Evolutionary conservation across 352 stramenopile species (phyloP).

Genomic region (Globisporangium alternatum): DNA sequence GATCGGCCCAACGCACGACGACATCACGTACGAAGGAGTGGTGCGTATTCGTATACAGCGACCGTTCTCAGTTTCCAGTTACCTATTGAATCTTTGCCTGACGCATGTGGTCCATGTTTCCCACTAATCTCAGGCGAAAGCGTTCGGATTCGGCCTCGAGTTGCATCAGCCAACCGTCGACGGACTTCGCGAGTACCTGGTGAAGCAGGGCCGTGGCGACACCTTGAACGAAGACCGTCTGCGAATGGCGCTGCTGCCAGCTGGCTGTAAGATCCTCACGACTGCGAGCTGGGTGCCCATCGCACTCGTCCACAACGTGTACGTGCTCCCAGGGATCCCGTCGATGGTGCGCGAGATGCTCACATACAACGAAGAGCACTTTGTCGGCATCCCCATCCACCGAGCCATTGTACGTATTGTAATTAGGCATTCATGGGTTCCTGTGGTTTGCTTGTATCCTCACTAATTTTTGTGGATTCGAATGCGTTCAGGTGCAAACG

Average conservation of each 20-base stretch:
- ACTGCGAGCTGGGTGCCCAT: slow-evolving; percentile 74
- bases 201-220: slow-evolving; percentile 28
- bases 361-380: slow-evolving; percentile 72
- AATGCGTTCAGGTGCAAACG: slow-evolving; percentile 52
- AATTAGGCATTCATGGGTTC: neutral
- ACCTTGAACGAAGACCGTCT: slow-evolving; percentile 66
- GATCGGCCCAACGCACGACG: slow-evolving; percentile 83
- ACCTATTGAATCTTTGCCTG: neutral
- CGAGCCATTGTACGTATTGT: slow-evolving; percentile 56
- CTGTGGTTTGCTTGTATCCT: slow-evolving; percentile 12
- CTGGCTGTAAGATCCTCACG: slow-evolving; percentile 47
- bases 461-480: neutral
- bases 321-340: slow-evolving; percentile 81
- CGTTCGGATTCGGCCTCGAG: slow-evolving; percentile 66
- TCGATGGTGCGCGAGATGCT: slow-evolving; percentile 83
- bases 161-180: slow-evolving; percentile 65
- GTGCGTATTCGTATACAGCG: slow-evolving; percentile 24
- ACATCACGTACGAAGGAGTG: slow-evolving; percentile 87
- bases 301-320: slow-evolving; percentile 77
- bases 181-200: slow-evolving; percentile 42
- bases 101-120: neutral
- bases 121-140: slow-evolving; percentile 45
- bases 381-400: slow-evolving; percentile 73
- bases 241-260: slow-evolving; percentile 71
- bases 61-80: neutral